Percentiles rank a stretch among this genome's conserved stretches.
These are phyloP conservation scores for Cercophora samala DNA, from an alignment of 495 filamentous ascomycete species.

Conservation along the genomic window DNA sequence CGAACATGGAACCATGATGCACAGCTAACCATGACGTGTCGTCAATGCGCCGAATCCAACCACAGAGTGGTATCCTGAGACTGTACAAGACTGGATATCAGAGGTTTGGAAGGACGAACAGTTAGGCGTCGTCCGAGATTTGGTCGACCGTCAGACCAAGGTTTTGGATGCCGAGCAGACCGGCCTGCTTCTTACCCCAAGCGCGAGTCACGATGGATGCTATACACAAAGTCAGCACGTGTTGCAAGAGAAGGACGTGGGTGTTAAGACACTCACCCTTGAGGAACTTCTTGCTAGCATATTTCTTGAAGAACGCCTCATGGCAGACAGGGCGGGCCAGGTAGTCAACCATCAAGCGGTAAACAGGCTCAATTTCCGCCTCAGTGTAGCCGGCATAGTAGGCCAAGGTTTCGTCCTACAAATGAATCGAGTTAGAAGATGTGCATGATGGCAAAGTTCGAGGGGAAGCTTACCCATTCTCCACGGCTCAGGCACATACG, in stretches of 20 bases:
- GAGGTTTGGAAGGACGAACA: constrained; percentile 8
- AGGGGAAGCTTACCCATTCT: constrained; percentile 67
- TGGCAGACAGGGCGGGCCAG: constrained; percentile 82
- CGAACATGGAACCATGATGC: constrained; percentile 24
- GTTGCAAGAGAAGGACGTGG: constrained; percentile 10
- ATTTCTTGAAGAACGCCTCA: constrained; percentile 99
- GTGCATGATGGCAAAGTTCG: neutral
- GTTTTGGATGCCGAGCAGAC: constrained; percentile 43
- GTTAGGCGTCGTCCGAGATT: constrained; percentile 29
- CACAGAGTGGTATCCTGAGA: constrained; percentile 32
- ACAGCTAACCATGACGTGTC: constrained; percentile 25
- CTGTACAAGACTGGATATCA: constrained; percentile 19
- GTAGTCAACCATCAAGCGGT: constrained; percentile 93
- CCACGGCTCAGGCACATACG: constrained; percentile 85
- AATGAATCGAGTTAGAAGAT: constrained; percentile 19
- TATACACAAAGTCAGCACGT: constrained; percentile 39
- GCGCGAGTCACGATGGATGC: constrained; percentile 87
- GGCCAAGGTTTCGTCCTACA: constrained; percentile 76
- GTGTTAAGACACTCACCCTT: constrained; percentile 67
- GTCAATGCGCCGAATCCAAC: constrained; percentile 32
- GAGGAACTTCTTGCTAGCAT: constrained; percentile 96
- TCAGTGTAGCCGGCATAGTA: constrained; percentile 94
- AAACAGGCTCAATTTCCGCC: constrained; percentile 86
- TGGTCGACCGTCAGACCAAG: constrained; percentile 42
- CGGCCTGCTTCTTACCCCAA: constrained; percentile 81